Base-by-base conservation (phyloP, 257 asterid genomes). In the Striga asiatica region DNA sequence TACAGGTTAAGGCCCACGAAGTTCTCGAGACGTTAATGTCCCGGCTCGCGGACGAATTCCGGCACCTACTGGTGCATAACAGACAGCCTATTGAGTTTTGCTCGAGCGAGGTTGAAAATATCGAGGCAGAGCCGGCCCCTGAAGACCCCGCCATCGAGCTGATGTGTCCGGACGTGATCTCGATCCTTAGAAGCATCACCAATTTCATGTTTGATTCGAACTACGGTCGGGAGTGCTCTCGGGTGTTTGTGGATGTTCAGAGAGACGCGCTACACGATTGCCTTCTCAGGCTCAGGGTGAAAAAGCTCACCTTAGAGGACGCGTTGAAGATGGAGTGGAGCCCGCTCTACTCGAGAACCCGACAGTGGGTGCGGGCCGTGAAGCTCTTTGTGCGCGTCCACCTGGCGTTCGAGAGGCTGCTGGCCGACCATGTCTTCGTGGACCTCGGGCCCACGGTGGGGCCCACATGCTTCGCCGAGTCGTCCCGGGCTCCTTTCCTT, bases 291-390 rank as follows among this genome's bases (percentile, higher is more conserved):
- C 97, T 91, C 32, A 93, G 83, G 54, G 89, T 82, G 23, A 97
- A 91, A 66, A 87, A 80, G 62, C 60, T 78, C 22, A 82, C 95
- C 78, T 82, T 84, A 0, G 97, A 91, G 52, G 98, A 91, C 65
- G 95, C 84, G 19, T 43, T 87, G 76, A 91, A 69, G 68, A 78
- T 91, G 97, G 97, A 82, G 37, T 91, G 98, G 98, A 71, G 64
- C 22, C 54, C 71, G 0, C 51, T 91, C 59, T 84, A 91, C 75
- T 74, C 88, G 17, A 87, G 83, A 25, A 91, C 87, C 69, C 67
- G 96, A 76, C 73, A 78, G 62, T 91, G 98, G 98, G 70, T 87
- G 20, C 69, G 98, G n/a, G 96, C 84, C 0, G 74, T 87, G 85
- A 91, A 84, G 78, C 68, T 80, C 3, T 87, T 91, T 42, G 93